Conservation (phyloP, 192 early-diverging fungal species). For the Backusella westeae region DNA sequence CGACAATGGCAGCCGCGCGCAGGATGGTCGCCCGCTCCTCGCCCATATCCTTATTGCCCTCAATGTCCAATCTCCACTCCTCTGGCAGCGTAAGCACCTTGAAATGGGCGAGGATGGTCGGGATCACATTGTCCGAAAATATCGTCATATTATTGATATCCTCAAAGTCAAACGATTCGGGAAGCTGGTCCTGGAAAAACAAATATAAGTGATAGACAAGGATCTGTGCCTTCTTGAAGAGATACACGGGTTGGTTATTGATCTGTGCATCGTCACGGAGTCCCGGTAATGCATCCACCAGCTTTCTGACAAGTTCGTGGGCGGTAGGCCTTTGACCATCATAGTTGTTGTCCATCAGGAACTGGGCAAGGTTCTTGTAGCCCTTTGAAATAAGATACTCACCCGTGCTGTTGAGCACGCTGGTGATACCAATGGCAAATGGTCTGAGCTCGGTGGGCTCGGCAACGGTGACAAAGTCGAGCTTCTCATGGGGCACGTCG, state of each 20-base stretch:
- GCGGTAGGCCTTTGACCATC: slow-evolving; percentile 44
- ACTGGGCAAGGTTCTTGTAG: slow-evolving; percentile 64
- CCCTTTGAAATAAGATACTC: slow-evolving; percentile 55
- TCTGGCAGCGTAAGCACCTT: slow-evolving; percentile 50
- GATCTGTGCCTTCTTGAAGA: slow-evolving; percentile 80
- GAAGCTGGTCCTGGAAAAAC: slow-evolving; percentile 54
- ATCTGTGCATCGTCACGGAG: slow-evolving; percentile 60
- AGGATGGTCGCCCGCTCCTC: slow-evolving; percentile 55
- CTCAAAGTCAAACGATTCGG: slow-evolving; percentile 57
- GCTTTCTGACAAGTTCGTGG: slow-evolving; percentile 51
- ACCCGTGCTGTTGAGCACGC: slow-evolving; percentile 71
- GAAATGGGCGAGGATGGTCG: slow-evolving; percentile 59
- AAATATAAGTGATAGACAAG: slow-evolving; percentile 62
- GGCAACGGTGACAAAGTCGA: slow-evolving; percentile 61
- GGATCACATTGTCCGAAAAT: slow-evolving; percentile 76
- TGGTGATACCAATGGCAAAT: slow-evolving; percentile 62
- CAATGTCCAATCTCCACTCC: slow-evolving; percentile 46
- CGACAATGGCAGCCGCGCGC: slow-evolving; percentile 69
- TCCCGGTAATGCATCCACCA: slow-evolving; percentile 65
- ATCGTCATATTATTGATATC: slow-evolving; percentile 67
- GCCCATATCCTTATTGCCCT: slow-evolving; percentile 41
- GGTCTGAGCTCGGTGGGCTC: slow-evolving; percentile 59
- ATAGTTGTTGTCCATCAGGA: slow-evolving; percentile 62
- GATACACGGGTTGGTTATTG: slow-evolving; percentile 55
- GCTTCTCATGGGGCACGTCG: slow-evolving; percentile 57